Evolutionary conservation across 2,329 filamentous ascomycete species (phyloP).

Genomic region (Fusarium transvaalense): DNA sequence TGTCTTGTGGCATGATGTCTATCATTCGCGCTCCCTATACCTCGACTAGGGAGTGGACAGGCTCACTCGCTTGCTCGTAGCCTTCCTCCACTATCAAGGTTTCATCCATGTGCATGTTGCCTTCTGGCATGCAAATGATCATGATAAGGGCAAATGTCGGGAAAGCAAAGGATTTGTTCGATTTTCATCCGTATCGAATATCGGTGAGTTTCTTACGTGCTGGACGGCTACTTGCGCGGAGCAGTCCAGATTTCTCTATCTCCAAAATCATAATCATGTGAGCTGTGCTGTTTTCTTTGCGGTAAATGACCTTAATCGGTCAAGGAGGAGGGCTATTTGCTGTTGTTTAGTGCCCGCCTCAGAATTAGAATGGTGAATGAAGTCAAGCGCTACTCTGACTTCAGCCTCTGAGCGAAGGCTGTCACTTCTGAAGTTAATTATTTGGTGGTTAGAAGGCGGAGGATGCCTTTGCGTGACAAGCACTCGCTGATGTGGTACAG

Average conservation of each 20-base stretch:
- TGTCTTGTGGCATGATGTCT: slow-evolving; percentile 15
- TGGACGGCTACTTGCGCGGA: slow-evolving; percentile 23
- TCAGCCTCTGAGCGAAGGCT: slow-evolving; percentile 73
- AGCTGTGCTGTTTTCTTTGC: slow-evolving; percentile 11
- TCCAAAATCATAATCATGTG: slow-evolving; percentile 22
- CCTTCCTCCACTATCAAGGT: neutral
- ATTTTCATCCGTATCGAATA: slow-evolving; percentile 13
- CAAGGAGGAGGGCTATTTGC: slow-evolving; percentile 40
- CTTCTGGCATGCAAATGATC: slow-evolving; percentile 25
- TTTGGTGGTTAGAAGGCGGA: slow-evolving; percentile 11
- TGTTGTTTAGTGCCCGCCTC: slow-evolving; percentile 38
- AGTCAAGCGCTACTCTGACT: slow-evolving; percentile 72
- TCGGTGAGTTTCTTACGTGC: slow-evolving; percentile 11
- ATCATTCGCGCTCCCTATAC: slow-evolving; percentile 17
- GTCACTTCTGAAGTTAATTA: slow-evolving; percentile 25
- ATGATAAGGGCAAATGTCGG: slow-evolving; percentile 11
- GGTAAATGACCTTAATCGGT: slow-evolving; percentile 36
- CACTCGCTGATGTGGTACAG: slow-evolving; percentile 15
- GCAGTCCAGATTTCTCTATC: slow-evolving; percentile 22
- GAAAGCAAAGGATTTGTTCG: slow-evolving; percentile 17
- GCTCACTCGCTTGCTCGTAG: slow-evolving; percentile 15
- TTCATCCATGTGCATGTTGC: slow-evolving; percentile 12
- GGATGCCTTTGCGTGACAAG: slow-evolving; percentile 19
- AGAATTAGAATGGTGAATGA: slow-evolving; percentile 60
- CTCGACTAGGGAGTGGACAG: slow-evolving; percentile 11